A percentile compares a stretch with the other conserved stretches of the same genome.
These are phyloP conservation scores for Xylariaceae sp. DNA, from an alignment of 2,329 filamentous ascomycete genomes.

Conservation along the genomic window DNA sequence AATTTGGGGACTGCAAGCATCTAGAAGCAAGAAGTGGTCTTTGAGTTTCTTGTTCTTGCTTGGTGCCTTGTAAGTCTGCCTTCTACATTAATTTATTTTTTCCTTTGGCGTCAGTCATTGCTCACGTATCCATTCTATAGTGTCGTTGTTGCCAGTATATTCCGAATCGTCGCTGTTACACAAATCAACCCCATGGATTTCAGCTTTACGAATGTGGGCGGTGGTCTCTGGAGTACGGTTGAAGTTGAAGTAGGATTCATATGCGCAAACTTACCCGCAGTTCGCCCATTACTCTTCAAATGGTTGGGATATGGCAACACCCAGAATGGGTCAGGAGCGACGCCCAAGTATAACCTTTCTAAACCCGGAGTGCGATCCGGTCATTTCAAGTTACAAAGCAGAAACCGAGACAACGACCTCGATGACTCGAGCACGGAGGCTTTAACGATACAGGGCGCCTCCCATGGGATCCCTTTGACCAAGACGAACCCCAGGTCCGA, in stretches of 20 bases:
- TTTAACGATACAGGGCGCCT: slow-evolving; percentile 28
- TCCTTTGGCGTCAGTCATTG: neutral
- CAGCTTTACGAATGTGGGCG: slow-evolving; percentile 36
- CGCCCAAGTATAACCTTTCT: slow-evolving; percentile 33
- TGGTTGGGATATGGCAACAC: slow-evolving; percentile 30
- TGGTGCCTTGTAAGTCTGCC: slow-evolving; percentile 39
- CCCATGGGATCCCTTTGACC: slow-evolving; percentile 21
- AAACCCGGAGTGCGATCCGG: slow-evolving; percentile 29
- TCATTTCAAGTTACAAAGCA: slow-evolving; percentile 32
- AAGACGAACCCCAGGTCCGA: slow-evolving; percentile 17
- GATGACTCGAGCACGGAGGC: slow-evolving; percentile 36
- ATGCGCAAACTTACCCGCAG: slow-evolving; percentile 37
- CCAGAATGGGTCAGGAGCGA: slow-evolving; percentile 24
- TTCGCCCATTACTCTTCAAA: slow-evolving; percentile 35
- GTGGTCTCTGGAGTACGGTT: slow-evolving; percentile 38
- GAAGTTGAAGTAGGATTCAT: slow-evolving; percentile 40
- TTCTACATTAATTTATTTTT: neutral
- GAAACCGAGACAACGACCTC: slow-evolving; percentile 28
- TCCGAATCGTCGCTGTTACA: slow-evolving; percentile 38
- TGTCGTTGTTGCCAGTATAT: slow-evolving; percentile 38
- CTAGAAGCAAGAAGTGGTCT: slow-evolving; percentile 38
- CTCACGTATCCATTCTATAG: slow-evolving; percentile 26
- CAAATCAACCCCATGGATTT: slow-evolving; percentile 36
- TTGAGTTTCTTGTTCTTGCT: slow-evolving; percentile 42
- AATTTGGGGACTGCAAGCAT: slow-evolving; percentile 40